Percentiles rank a stretch among this genome's conserved stretches.
Evolutionary conservation across 345 rosid genomes (phyloP).

Genomic region (Salix viminalis): DNA sequence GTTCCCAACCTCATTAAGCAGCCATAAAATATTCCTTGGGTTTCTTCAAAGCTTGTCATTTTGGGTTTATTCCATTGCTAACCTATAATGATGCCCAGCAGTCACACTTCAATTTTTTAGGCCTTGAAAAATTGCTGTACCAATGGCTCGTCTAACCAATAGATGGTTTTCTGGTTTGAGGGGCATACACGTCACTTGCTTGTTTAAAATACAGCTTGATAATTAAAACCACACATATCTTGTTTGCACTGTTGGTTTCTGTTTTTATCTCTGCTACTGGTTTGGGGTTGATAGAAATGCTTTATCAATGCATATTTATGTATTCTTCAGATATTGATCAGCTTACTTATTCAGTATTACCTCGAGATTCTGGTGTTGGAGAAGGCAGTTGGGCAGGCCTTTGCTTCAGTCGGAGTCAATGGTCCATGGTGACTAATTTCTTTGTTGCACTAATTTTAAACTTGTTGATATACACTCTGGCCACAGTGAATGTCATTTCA

Average conservation of each 20-base stretch:
- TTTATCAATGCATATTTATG: slow-evolving; percentile 17
- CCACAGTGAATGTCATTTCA: not conserved
- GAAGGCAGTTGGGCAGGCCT: slow-evolving; percentile 77
- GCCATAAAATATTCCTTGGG: not conserved
- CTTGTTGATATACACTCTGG: not conserved
- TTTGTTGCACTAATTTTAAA: not conserved
- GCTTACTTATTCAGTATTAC: slow-evolving; percentile 56
- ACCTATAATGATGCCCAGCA: not conserved
- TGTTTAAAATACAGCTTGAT: not conserved
- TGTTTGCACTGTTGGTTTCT: slow-evolving; percentile 1
- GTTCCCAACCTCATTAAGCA: not conserved
- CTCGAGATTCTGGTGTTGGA: slow-evolving; percentile 64
- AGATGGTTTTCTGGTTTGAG: not conserved
- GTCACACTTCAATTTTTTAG: not conserved
- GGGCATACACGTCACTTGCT: not conserved
- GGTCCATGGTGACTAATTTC: slow-evolving; percentile 45
- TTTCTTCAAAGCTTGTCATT: not conserved
- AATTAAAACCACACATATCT: not conserved
- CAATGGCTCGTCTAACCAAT: not conserved
- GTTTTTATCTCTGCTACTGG: not conserved
- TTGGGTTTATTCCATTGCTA: not conserved
- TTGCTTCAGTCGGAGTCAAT: slow-evolving; percentile 64
- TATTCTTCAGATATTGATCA: slow-evolving; percentile 43
- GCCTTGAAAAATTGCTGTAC: not conserved
- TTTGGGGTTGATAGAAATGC: slow-evolving; percentile 5